Evolutionary conservation across 78 protist species (phyloP), one percentile per base, ranked within the genome.

Genomic region (Cyanophora paradoxa): DNA sequence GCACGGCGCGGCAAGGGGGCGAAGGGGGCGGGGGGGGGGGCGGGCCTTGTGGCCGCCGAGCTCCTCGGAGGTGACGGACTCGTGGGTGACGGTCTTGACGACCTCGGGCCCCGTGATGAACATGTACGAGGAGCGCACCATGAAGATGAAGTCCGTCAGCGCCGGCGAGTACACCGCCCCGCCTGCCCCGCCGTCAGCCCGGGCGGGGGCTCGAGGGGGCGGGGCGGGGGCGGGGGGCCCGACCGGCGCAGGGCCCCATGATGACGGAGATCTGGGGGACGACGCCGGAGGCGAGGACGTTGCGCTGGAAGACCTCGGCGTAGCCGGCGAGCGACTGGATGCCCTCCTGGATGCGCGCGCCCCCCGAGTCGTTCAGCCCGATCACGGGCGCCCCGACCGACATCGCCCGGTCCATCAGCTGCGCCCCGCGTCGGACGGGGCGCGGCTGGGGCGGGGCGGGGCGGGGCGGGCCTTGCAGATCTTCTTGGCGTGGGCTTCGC

Each of bases 341-440:
- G 44, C 99, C 99, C 68, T 96, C 99, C 56, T 94, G 98, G 59
- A 96, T 96, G 69, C 94, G 70, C 69, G 99, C 98, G 22, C 99
- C 99, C 20, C 97, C 97, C 19, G 92, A 85, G 72, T 96, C 99
- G 82, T 92, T 92, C 68, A 96, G 82, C 33, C 99, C 99, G 48
- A 96, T 92, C 34, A 96, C 87, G 11, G 99, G 99, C 3, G 89
- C 96, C 19, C 98, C 97, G 20, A 89, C 89, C 7, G 37, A 26
- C 91, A 94, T 76, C 31, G 99, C 99, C 65, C 85, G 68, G 71
- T 96, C 99, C 99, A 96, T 95, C 50, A 96, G 78, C n/a, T n/a
- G n/a, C n/a, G n/a, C n/a, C n/a, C n/a, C n/a, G n/a, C 80, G 33
- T 0, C 8, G 22, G 37, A 10, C 56, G 2, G 14, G 1, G 42